phyloP scores from a whole-genome alignment of 2,329 filamentous ascomycete genomes.

The Fusarium camptoceras region DNA sequence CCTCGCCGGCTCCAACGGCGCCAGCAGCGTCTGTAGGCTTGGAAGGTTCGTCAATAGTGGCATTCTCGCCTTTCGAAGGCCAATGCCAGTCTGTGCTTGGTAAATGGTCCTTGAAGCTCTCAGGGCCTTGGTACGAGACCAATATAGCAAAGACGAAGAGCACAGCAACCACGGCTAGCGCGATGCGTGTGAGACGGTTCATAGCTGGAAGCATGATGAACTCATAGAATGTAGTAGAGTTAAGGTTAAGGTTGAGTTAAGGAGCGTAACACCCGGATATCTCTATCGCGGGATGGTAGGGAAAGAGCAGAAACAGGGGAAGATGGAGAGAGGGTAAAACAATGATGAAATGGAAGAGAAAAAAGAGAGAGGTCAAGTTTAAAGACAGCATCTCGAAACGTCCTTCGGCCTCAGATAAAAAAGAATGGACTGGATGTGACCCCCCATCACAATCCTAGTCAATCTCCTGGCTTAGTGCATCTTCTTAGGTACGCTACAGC shows the following conservation, averaged over 20 bases:
- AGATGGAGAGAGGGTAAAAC: not conserved
- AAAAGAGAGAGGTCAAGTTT: not conserved
- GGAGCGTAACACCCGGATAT: constrained; percentile 33
- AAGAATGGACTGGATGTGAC: constrained; percentile 17
- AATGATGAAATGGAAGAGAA: constrained; percentile 14
- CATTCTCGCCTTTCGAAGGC: constrained; percentile 29
- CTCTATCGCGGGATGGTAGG: constrained; percentile 26
- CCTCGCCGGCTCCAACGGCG: constrained; percentile 29
- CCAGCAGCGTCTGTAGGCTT: constrained; percentile 25
- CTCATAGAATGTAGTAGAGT: constrained; percentile 10
- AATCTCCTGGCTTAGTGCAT: not conserved
- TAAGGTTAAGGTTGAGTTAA: constrained; percentile 11
- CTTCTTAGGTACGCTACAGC: not conserved
- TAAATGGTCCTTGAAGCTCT: constrained; percentile 33
- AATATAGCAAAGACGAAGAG: constrained; percentile 37
- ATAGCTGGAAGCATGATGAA: constrained; percentile 39
- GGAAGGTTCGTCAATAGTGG: constrained; percentile 15
- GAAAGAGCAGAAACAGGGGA: constrained; percentile 1
- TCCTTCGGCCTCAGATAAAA: constrained; percentile 30
- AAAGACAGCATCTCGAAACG: constrained; percentile 20
- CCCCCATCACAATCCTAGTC: constrained; percentile 23
- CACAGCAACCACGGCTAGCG: constrained; percentile 42
- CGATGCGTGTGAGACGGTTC: constrained; percentile 41
- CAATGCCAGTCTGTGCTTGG: constrained; percentile 40
- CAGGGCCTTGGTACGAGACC: constrained; percentile 37